phyloP scores from a whole-genome alignment of 2,329 filamentous ascomycete genomes.

The Apiospora kogelbergensis region DNA sequence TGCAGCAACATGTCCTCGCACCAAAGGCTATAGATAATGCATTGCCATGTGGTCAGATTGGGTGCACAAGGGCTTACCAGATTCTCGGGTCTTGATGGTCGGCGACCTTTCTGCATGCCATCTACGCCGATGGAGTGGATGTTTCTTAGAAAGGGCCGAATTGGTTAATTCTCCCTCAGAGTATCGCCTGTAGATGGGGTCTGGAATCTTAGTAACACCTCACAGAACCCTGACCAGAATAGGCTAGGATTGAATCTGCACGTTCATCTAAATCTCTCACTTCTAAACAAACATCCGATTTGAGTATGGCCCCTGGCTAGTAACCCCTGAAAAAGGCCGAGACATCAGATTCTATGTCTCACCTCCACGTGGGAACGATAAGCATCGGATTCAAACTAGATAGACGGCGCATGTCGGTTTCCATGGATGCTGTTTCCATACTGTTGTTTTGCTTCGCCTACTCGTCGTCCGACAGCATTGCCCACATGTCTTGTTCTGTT shows the following conservation, averaged over 20 bases:
- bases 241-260: neutral
- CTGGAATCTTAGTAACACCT: neutral
- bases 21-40: no score
- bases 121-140: neutral
- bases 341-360: neutral
- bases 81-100: neutral
- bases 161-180: neutral
- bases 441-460: no score
- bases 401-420: neutral
- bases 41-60: neutral
- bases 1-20: neutral
- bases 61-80: neutral
- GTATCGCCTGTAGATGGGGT: neutral
- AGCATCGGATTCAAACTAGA: neutral
- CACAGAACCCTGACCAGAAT: neutral
- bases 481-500: no score
- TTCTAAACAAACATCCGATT: neutral
- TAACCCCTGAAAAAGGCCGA: neutral
- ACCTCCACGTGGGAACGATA: neutral
- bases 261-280: neutral
- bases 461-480: no score
- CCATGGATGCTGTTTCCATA: no score
- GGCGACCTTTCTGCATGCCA: neutral
- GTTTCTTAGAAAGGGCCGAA: neutral
- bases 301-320: neutral